A percentile compares a stretch with the other conserved stretches of the same genome.
Conservation (phyloP, 768 basidiomycete genomes). For the Leccinum subgranulosum region DNA sequence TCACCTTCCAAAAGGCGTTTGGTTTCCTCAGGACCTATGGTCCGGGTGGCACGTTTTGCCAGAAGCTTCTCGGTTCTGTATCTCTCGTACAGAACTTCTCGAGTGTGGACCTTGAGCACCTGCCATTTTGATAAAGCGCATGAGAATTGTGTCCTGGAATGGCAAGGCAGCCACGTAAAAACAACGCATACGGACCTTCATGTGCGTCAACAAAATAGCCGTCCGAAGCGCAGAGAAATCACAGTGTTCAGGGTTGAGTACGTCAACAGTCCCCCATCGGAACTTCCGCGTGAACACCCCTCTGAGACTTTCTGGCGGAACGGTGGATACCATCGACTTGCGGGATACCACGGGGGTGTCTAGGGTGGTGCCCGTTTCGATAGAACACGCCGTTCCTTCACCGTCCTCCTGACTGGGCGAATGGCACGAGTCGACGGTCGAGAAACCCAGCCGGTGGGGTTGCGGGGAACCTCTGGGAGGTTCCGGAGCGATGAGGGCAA, state of each 20-base stretch:
- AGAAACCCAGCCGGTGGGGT: conserved; percentile 10
- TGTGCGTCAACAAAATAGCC: conserved; percentile 78
- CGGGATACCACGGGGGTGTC: conserved; percentile 37
- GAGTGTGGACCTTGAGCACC: conserved; percentile 80
- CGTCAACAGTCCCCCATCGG: conserved; percentile 87
- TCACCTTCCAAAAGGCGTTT: conserved; percentile 71
- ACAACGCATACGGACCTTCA: conserved; percentile 56
- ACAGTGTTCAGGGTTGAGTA: conserved; percentile 81
- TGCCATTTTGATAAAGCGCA: conserved; percentile 29
- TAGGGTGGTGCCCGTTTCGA: conserved; percentile 35
- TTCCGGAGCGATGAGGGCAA: conserved; percentile 79
- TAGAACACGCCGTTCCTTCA: conserved; percentile 16
- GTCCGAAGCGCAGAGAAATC: conserved; percentile 86
- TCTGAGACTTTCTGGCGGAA: conserved; percentile 64
- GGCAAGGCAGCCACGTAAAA: conserved; percentile 19
- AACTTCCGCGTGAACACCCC: conserved; percentile 77
- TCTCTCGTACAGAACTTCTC: conserved; percentile 90
- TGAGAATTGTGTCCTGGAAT: conserved; percentile 8
- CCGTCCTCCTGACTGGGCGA: conserved; percentile 16
- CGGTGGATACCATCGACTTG: conserved; percentile 35
- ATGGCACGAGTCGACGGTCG: conserved; percentile 20
- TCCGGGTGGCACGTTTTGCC: conserved; percentile 76
- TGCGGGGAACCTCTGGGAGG: conserved; percentile 38
- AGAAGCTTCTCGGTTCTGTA: conserved; percentile 90
- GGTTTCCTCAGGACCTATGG: conserved; percentile 72